Evolutionary conservation across 2,329 filamentous ascomycete species (phyloP), one percentile per base, ranked within the genome.

Genomic region (Knufia petricola): DNA sequence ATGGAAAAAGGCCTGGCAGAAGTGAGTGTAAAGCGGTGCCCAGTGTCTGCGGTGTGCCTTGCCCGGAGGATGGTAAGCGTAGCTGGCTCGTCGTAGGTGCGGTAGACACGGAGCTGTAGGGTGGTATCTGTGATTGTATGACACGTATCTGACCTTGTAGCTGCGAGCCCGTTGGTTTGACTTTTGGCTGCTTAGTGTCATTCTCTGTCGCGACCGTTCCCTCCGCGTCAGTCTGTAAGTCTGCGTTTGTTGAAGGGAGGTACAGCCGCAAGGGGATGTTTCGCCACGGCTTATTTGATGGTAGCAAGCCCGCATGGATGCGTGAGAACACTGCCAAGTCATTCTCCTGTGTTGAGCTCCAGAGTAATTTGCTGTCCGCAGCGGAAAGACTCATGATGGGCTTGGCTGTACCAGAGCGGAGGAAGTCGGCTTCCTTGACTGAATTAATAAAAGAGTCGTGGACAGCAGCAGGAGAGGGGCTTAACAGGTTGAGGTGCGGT

Each of bases 201-300:
- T 63, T 63, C 28, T 52, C 57, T 50, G 50, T 49, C 47, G 45
- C 26, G 41, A 19, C 15, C 10, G 13, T 24, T 10, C 9, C 32
- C 12, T 48, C 38, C 4, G 20, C 17, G 12, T 40, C 67, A 63
- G 41, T 63, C 64, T 15, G 9, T 21, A 68, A 62, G 2, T 70
- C 64, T 50, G 76, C 71, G 0, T 85, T 79, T 0, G 78, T 70
- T 3, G 79, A 76, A 2, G 84, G 85, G 42, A 96, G 79, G 66
- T 95, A 98, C 48, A 96, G 70, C 48, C 89, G 82, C 32, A 96
- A 68, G 0, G 92, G 92, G n/a, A 96, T 75, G 65, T 94, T 82
- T 52, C 82, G 82, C 46, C 95, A 76, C 15, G 82, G 78, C 4
- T 79, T 78, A 1, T 86, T 81, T 17, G 72, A 70, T 1, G 87